Evolutionary conservation across 192 early-diverging fungal genomes (phyloP).

Genomic region (Coemansia sp.): DNA sequence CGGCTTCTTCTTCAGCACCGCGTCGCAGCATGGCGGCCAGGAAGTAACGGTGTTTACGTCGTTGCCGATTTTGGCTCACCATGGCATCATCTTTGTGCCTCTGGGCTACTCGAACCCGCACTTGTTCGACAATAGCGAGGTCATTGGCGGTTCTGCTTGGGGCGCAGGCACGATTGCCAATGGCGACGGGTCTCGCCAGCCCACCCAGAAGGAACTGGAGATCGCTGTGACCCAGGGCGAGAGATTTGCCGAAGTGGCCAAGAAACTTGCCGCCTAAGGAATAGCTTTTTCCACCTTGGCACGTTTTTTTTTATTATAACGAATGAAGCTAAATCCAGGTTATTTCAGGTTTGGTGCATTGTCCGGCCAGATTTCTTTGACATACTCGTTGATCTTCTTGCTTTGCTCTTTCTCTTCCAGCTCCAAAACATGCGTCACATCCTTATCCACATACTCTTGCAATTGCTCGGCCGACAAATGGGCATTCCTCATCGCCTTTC

Average conservation of each 20-base stretch:
- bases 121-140: conserved; percentile 60
- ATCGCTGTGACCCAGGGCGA: conserved; percentile 62
- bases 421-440: conserved; percentile 24
- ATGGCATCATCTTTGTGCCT: conserved; percentile 78
- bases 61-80: conserved; percentile 69
- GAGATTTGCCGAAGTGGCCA: conserved; percentile 55
- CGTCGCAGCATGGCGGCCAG: conserved; percentile 76
- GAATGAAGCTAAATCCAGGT: no score
- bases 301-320: background rate
- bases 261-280: conserved; percentile 44
- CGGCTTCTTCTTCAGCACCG: conserved; percentile 73
- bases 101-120: conserved; percentile 57
- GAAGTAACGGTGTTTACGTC: conserved; percentile 69
- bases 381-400: conserved; percentile 31
- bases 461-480: conserved; percentile 32
- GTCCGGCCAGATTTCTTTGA: conserved; percentile 45
- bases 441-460: conserved; percentile 41
- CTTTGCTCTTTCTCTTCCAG: conserved; percentile 17
- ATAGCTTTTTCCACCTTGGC: background rate
- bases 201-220: conserved; percentile 64
- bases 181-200: conserved; percentile 66
- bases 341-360: conserved; percentile 34
- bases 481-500: conserved; percentile 37
- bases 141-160: conserved; percentile 66
- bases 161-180: conserved; percentile 66